A percentile compares a stretch with the other conserved stretches of the same genome.
phyloP scores from a whole-genome alignment of 1,139 yeast species.

The Scheffersomyces insectosa region DNA sequence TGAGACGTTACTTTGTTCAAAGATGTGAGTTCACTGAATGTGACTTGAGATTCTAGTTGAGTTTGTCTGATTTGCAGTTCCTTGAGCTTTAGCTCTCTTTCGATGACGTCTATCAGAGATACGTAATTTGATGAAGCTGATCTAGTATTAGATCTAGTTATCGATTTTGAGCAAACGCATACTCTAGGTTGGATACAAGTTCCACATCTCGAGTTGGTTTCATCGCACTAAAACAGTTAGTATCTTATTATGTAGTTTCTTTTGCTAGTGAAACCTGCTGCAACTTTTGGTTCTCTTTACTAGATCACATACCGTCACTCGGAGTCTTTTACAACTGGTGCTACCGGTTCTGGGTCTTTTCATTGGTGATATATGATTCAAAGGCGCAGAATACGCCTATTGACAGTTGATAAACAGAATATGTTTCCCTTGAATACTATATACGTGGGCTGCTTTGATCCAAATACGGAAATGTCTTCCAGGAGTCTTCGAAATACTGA shows the following conservation, averaged over 20 bases:
- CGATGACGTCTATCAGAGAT: background rate
- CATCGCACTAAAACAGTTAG: constrained; percentile 29
- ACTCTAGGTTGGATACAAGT: constrained; percentile 36
- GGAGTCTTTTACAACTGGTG: constrained; percentile 29
- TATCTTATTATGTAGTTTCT: background rate
- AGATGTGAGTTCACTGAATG: background rate
- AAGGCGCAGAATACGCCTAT: no score
- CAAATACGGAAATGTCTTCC: no score
- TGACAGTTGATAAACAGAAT: no score
- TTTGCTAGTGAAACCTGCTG: background rate
- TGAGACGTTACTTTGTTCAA: constrained; percentile 11
- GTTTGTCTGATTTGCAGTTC: no score
- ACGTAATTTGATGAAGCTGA: background rate
- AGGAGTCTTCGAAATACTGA: no score
- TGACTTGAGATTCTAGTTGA: background rate
- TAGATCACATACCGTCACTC: constrained; percentile 25
- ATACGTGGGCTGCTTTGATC: no score
- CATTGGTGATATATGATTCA: no score
- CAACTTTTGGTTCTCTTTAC: background rate
- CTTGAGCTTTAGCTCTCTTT: background rate
- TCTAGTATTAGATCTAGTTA: no score
- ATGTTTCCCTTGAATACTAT: no score
- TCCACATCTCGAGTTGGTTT: constrained; percentile 37
- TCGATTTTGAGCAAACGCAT: constrained; percentile 25
- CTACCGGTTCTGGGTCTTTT: constrained; percentile 31